Percentiles rank a stretch among this genome's conserved stretches.
phyloP scores from a whole-genome alignment of 495 filamentous ascomycete species.

The Aspergillus diversus region DNA sequence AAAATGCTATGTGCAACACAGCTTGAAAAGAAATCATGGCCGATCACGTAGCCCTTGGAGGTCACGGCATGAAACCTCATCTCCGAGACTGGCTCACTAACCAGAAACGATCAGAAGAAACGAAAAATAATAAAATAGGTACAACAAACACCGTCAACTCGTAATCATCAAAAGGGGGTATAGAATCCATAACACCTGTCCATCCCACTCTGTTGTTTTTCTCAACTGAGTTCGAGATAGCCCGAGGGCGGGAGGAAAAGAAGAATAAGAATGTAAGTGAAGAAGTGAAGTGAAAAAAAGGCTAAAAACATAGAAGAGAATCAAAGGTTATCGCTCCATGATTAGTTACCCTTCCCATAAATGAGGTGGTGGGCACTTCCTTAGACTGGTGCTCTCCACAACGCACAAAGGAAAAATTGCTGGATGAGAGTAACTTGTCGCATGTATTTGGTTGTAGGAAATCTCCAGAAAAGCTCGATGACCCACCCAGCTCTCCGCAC shows the following conservation, averaged over 20 bases:
- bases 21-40: slow-evolving; percentile 12
- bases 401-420: neutral
- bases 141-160: slow-evolving; percentile 34
- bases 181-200: slow-evolving; percentile 33
- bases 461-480: neutral
- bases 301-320: slow-evolving; percentile 20
- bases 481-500: neutral
- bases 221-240: slow-evolving; percentile 23
- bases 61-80: slow-evolving; percentile 6
- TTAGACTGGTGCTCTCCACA: neutral
- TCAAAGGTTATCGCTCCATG: slow-evolving; percentile 20
- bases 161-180: slow-evolving; percentile 39
- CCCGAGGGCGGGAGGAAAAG: slow-evolving; percentile 20
- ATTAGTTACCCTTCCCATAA: slow-evolving; percentile 17
- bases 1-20: slow-evolving; percentile 19
- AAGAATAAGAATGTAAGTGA: slow-evolving; percentile 12
- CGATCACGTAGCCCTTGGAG: slow-evolving; percentile 12
- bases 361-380: neutral
- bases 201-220: slow-evolving; percentile 16
- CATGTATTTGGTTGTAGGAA: slow-evolving; percentile 7
- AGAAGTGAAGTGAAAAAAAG: slow-evolving; percentile 25
- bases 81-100: slow-evolving; percentile 16
- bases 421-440: slow-evolving; percentile 12
- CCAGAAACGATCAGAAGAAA: slow-evolving; percentile 18
- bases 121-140: slow-evolving; percentile 1